Percentiles rank a stretch among this genome's conserved stretches.
Conservation (phyloP, 2,329 filamentous ascomycete genomes). For the Ploettnerulaceae sp. region DNA sequence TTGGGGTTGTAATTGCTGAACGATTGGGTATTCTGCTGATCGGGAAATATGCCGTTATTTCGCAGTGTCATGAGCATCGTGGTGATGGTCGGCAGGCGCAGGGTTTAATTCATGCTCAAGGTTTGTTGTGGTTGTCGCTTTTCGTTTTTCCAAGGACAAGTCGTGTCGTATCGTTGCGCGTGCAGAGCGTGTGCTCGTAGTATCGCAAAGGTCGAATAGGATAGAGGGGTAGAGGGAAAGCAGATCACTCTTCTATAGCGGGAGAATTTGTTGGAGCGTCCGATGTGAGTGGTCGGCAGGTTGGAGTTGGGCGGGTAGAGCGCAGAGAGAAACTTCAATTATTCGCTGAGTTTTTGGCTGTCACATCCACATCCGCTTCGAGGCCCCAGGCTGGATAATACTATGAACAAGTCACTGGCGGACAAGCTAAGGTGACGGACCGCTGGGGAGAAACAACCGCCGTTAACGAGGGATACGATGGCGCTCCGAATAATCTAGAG, state of each 20-base stretch:
- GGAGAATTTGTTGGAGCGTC: slow-evolving; percentile 19
- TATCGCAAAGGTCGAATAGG: slow-evolving; percentile 15
- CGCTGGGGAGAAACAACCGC: no score
- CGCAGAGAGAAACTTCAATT: slow-evolving; percentile 13
- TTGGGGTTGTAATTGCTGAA: slow-evolving; percentile 17
- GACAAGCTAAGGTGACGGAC: no score
- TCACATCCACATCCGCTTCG: background rate
- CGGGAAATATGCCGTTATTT: slow-evolving; percentile 30
- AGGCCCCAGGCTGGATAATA: background rate
- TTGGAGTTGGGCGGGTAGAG: slow-evolving; percentile 22
- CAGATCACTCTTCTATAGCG: slow-evolving; percentile 18
- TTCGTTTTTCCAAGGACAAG: slow-evolving; percentile 11
- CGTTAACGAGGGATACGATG: no score
- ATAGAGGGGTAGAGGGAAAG: slow-evolving; percentile 23
- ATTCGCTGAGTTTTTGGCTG: slow-evolving; percentile 14
- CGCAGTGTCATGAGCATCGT: slow-evolving; percentile 50
- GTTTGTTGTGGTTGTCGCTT: slow-evolving; percentile 1
- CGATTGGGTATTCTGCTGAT: slow-evolving; percentile 27
- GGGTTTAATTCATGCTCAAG: slow-evolving; percentile 24
- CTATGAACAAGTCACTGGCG: background rate
- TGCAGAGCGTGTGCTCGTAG: slow-evolving; percentile 8
- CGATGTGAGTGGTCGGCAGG: slow-evolving; percentile 23
- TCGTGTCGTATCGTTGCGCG: background rate
- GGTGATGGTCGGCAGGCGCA: slow-evolving; percentile 28
- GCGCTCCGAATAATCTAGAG: no score